Evolutionary conservation across 2,329 filamentous ascomycete genomes (phyloP), one percentile per base, ranked within the genome.

Genomic region (Acarospora socialis): DNA sequence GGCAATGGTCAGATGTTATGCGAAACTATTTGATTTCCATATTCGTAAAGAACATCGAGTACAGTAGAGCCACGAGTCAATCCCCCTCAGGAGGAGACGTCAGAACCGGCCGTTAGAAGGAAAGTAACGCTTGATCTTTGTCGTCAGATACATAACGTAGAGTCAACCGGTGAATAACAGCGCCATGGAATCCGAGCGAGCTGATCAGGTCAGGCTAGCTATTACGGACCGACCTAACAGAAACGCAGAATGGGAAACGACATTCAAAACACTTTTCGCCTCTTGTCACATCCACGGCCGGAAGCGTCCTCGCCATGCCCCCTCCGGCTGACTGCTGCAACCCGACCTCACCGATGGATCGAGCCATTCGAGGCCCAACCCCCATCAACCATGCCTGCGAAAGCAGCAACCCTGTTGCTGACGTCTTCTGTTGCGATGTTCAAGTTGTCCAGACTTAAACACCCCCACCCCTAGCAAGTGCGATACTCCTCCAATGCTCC

Each of bases 31-130:
- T n/a, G n/a, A n/a, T n/a, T n/a, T n/a, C n/a, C n/a, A n/a, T n/a
- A n/a, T n/a, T n/a, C n/a, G n/a, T n/a, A n/a, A n/a, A n/a, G n/a
- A n/a, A n/a, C n/a, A n/a, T n/a, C n/a, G n/a, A n/a, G n/a, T n/a
- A n/a, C n/a, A n/a, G n/a, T n/a, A n/a, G n/a, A 30, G 40, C 40
- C 40, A 42, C 40, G 40, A 42, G 40, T 42, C 34, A 33, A 40
- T 38, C 35, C 40, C 33, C 18, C 16, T 5, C 27, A 29, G 13
- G 22, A 22, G 35, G 37, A 40, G 40, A 42, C 40, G 31, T 42
- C 40, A 42, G 40, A 42, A 40, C 37, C 40, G 40, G 38, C 40
- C 35, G 28, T 38, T 17, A 12, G 4, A 15, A 21, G 6, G 13
- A 18, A 15, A 19, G 22, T 10, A 10, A 10, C 3, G 12, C 8